A percentile compares a stretch with the other conserved stretches of the same genome.
phyloP scores from a whole-genome alignment of 164 flowering plant species.

The Buxus sempervirens region DNA sequence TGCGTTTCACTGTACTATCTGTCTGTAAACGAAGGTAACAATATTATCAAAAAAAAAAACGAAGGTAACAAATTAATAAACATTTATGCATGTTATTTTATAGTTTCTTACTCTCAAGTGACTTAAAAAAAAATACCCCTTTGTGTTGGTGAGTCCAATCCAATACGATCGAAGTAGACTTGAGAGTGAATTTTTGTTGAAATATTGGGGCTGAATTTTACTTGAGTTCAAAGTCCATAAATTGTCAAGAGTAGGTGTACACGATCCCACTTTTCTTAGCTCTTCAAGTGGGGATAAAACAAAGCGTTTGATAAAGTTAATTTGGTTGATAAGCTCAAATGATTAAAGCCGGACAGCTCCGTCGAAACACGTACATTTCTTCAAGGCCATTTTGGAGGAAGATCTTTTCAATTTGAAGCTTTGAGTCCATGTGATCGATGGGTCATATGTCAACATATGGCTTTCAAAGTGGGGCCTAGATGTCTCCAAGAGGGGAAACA shows the following conservation, averaged over 20 bases:
- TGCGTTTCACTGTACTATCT: too few species aligned
- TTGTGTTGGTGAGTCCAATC: too few species aligned
- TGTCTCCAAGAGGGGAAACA: conserved; percentile 59
- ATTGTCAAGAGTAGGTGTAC: too few species aligned
- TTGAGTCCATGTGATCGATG: conserved; percentile 23
- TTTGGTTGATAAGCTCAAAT: conserved; percentile 10
- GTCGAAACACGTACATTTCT: too few species aligned
- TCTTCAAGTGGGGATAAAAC: background rate
- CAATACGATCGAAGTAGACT: too few species aligned
- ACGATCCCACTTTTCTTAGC: background rate
- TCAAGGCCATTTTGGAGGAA: conserved; percentile 17
- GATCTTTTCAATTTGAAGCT: conserved; percentile 8
- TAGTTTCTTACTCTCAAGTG: too few species aligned
- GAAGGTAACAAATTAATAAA: too few species aligned
- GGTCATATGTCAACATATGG: conserved; percentile 39
- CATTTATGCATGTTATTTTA: too few species aligned
- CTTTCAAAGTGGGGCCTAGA: conserved; percentile 36
- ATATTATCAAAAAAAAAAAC: too few species aligned
- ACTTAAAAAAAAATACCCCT: too few species aligned
- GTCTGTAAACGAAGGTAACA: too few species aligned
- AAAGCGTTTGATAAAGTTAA: conserved; percentile 10
- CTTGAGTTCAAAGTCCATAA: too few species aligned
- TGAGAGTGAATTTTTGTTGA: background rate
- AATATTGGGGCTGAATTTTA: background rate
- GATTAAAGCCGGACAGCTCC: conserved; percentile 21